These are phyloP conservation scores for Camellia lanceoleosa DNA, from an alignment of 148 eudicot species.

Conservation along the genomic window DNA sequence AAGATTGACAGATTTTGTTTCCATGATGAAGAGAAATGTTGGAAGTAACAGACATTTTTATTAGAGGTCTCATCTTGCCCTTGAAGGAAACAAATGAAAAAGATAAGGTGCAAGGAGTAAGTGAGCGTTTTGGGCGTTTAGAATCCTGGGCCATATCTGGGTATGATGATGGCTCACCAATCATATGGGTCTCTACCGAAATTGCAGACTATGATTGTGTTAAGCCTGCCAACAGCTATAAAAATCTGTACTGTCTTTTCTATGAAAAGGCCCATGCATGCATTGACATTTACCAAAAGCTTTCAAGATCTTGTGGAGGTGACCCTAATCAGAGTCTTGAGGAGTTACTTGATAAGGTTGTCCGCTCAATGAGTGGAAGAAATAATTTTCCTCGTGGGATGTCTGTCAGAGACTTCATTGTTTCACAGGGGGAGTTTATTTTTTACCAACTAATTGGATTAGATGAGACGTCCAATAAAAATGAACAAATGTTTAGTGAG, in stretches of 20 bases:
- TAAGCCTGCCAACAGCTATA: slow-evolving; percentile 62
- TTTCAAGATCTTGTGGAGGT: slow-evolving; percentile 80
- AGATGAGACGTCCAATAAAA: slow-evolving; percentile 69
- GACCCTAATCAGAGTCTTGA: slow-evolving; percentile 68
- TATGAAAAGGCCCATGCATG: slow-evolving; percentile 82
- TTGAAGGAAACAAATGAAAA: slow-evolving; percentile 53
- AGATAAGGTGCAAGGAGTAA: slow-evolving; percentile 58
- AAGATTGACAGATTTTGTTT: slow-evolving; percentile 77
- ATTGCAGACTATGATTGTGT: slow-evolving; percentile 85
- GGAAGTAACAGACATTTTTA: slow-evolving; percentile 69
- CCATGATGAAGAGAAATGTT: slow-evolving; percentile 77
- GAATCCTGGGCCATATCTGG: slow-evolving; percentile 94
- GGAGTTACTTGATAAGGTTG: slow-evolving; percentile 77
- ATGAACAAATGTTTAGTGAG: slow-evolving; percentile 50
- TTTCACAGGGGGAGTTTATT: slow-evolving; percentile 88
- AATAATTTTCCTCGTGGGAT: slow-evolving; percentile 61
- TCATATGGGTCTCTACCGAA: slow-evolving; percentile 85
- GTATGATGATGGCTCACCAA: slow-evolving; percentile 88
- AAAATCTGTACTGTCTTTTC: slow-evolving; percentile 68
- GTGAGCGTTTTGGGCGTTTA: slow-evolving; percentile 93
- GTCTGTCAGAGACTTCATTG: slow-evolving; percentile 73
- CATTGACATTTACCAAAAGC: slow-evolving; percentile 72
- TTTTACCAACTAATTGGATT: slow-evolving; percentile 85
- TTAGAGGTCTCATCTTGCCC: slow-evolving; percentile 77
- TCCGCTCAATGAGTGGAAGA: slow-evolving; percentile 72